Percentiles rank a stretch among this genome's conserved stretches.
Evolutionary conservation across 495 filamentous ascomycete species (phyloP).

Genomic region (Penicillium waksmanii): DNA sequence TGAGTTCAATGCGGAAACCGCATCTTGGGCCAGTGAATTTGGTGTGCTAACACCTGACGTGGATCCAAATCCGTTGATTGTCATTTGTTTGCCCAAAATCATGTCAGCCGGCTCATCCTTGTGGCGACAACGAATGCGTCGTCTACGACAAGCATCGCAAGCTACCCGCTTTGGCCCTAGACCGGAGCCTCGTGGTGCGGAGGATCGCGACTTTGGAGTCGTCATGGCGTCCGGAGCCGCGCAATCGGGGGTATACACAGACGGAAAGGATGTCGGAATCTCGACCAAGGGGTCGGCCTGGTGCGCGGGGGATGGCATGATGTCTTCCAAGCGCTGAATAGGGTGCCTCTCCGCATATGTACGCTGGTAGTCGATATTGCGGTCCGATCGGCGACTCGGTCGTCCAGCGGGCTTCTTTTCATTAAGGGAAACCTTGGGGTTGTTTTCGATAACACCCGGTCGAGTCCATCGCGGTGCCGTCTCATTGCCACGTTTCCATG

Average conservation of each 20-base stretch:
- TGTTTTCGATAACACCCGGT: slow-evolving; percentile 50
- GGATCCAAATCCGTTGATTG: slow-evolving; percentile 33
- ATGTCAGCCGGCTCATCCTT: slow-evolving; percentile 50
- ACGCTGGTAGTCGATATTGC: slow-evolving; percentile 47
- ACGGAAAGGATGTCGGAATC: slow-evolving; percentile 25
- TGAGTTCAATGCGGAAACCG: slow-evolving; percentile 49
- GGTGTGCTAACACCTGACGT: slow-evolving; percentile 37
- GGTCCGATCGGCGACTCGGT: slow-evolving; percentile 51
- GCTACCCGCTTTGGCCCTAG: slow-evolving; percentile 56
- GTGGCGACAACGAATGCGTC: slow-evolving; percentile 57
- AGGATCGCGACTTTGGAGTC: slow-evolving; percentile 36
- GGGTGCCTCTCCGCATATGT: slow-evolving; percentile 51
- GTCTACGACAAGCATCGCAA: slow-evolving; percentile 58
- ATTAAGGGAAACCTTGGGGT: slow-evolving; percentile 43
- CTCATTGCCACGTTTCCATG: slow-evolving; percentile 77
- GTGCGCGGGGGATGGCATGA: slow-evolving; percentile 20
- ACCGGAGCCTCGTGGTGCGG: slow-evolving; percentile 41
- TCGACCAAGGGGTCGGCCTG: slow-evolving; percentile 15
- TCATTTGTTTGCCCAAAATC: slow-evolving; percentile 34
- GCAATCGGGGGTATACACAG: slow-evolving; percentile 16
- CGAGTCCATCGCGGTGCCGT: slow-evolving; percentile 67
- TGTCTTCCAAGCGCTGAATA: slow-evolving; percentile 42
- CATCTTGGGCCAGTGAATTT: slow-evolving; percentile 46
- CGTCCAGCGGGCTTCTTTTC: slow-evolving; percentile 50
- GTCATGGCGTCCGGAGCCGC: slow-evolving; percentile 33